Evolutionary conservation across 1,284 basidiomycete species (phyloP), one percentile per base, ranked within the genome.

Genomic region (Bjerkandera adusta): DNA sequence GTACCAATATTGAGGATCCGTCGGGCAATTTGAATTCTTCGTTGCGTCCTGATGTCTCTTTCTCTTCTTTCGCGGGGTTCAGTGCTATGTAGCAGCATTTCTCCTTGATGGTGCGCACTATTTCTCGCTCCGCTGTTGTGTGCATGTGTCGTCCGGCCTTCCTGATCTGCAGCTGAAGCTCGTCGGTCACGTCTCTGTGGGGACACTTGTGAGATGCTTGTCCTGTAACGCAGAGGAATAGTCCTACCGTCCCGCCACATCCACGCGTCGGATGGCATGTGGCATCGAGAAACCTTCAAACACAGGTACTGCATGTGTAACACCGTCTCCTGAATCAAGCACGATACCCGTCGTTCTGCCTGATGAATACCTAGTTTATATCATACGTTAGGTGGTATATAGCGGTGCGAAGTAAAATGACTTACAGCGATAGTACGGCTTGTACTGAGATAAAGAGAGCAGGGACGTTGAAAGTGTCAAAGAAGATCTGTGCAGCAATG

Each of bases 241-340:
- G 24, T 60, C 74, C 58, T 67, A 92, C 85, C 94, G 77, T 57
- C 97, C 97, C 18, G 97, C 97, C 5, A 99, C 83, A 65, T 99
- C 97, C 47, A 98, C 88, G 60, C 97, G 75, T 45, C 94, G 85
- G 56, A 99, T 96, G 29, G 97, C 96, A 64, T 99, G 93, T 29
- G 96, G 95, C 92, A 99, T 97, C 7, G 92, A 95, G 72, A 99
- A 99, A 0, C 97, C 97, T 66, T 99, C 97, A 61, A 97, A 99
- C 8, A 99, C 97, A 3, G 97, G 97, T 3, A 99, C 97, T 3
- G 97, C 93, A 58, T 99, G 97, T 16, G 97, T 98, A 2, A 99
- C 97, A 18, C 97, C 97, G 64, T 99, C 97, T 10, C 97, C 97
- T 3, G 97, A 98, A 66, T 99, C 97, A 12, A 99, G 79, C 3